Conservation (phyloP, 225 moss, liverwort and hornwort species). For the Ulota crispa region DNA sequence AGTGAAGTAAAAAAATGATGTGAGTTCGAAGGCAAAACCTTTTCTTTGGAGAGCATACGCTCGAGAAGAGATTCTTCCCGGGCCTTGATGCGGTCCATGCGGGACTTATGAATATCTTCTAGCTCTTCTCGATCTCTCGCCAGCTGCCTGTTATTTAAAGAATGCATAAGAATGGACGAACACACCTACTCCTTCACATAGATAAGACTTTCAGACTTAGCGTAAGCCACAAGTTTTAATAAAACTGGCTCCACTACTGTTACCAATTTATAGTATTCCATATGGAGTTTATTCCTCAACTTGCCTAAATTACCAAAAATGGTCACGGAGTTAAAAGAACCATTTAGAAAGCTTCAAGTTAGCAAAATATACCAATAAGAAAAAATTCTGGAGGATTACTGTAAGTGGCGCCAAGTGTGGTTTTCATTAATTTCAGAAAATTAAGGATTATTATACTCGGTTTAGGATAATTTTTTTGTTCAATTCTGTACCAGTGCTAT, state of each 20-base stretch:
- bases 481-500: neutral
- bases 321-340: too few relatives aligned
- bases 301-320: too few relatives aligned
- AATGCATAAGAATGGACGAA: neutral
- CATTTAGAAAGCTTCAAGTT: too few relatives aligned
- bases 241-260: neutral
- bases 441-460: neutral
- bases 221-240: neutral
- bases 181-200: neutral
- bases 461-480: neutral
- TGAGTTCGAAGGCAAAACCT: conserved; percentile 45
- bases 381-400: too few relatives aligned
- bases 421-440: too few relatives aligned
- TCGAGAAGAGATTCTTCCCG: conserved; percentile 70
- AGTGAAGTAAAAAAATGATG: neutral
- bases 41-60: conserved; percentile 72
- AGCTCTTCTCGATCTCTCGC: conserved; percentile 71
- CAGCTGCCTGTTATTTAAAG: conserved; percentile 54
- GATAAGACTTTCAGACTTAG: neutral
- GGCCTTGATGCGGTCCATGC: conserved; percentile 69
- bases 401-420: too few relatives aligned
- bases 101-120: conserved; percentile 72
- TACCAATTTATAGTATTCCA: neutral
- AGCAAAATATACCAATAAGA: too few relatives aligned
- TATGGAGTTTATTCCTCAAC: too few relatives aligned